A percentile compares a stretch with the other conserved stretches of the same genome.
phyloP scores from a whole-genome alignment of 805 yeast genomes.

The Blastobotrys peoriensis region DNA sequence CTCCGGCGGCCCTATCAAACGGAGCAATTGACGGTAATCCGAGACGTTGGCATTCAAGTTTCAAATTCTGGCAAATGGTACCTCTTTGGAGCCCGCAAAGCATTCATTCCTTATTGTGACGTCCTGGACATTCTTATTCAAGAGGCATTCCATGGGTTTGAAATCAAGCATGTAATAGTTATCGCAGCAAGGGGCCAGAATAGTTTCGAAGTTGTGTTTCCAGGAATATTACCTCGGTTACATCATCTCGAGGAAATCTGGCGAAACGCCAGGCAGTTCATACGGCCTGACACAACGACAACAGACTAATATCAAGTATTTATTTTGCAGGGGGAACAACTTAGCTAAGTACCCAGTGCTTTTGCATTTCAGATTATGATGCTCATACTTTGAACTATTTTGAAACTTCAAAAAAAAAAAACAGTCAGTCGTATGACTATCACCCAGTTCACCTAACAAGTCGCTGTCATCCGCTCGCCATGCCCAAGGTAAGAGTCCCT shows the following conservation, averaged over 20 bases:
- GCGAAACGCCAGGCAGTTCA: conserved; percentile 12
- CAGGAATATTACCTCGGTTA: conserved; percentile 13
- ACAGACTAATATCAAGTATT: too few species aligned
- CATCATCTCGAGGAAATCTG: conserved; percentile 18
- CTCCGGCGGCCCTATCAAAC: conserved; percentile 14
- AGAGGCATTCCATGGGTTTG: conserved; percentile 67
- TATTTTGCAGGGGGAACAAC: too few species aligned
- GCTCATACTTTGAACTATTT: too few species aligned
- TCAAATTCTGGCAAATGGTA: conserved; percentile 29
- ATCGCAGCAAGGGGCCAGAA: conserved; percentile 42
- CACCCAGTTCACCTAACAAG: conserved; percentile 8
- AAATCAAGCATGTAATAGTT: conserved; percentile 60
- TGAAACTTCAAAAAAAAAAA: conserved; percentile 3
- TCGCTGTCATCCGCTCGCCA: conserved; percentile 25
- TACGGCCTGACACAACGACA: too few species aligned
- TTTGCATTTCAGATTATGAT: too few species aligned
- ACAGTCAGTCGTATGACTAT: conserved; percentile 11
- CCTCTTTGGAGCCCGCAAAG: conserved; percentile 21
- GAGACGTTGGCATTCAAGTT: conserved; percentile 44
- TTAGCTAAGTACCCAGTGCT: too few species aligned
- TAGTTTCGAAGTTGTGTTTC: conserved; percentile 30
- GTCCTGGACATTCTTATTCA: conserved; percentile 64
- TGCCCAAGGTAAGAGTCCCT: conserved; percentile 23
- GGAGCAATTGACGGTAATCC: conserved; percentile 39
- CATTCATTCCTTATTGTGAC: conserved; percentile 51